These are phyloP conservation scores for Russula abietina DNA, from an alignment of 768 basidiomycete genomes.

Conservation along the genomic window DNA sequence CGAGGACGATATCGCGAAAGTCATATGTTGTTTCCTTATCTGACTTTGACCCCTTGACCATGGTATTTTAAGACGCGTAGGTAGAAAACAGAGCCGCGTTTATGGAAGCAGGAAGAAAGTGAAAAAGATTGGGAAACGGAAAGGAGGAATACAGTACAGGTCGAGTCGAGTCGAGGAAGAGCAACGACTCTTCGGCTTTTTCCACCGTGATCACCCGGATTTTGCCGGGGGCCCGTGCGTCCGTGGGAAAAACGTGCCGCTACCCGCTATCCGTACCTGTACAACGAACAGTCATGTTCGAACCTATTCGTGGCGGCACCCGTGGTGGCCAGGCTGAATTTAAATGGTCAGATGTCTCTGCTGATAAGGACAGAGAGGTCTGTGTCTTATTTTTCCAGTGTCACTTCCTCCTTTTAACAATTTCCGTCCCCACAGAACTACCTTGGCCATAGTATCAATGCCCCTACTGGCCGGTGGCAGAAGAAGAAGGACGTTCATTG, in stretches of 20 bases:
- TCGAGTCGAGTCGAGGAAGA: background rate
- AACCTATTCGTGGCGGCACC: conserved; percentile 83
- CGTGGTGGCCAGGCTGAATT: conserved; percentile 88
- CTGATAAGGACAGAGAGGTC: conserved; percentile 91
- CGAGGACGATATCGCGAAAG: conserved; percentile 70
- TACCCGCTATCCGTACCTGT: too few relatives aligned
- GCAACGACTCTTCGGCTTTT: conserved; percentile 3
- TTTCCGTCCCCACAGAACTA: conserved; percentile 57
- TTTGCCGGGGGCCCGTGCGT: conserved; percentile 19
- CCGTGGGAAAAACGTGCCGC: background rate
- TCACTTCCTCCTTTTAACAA: background rate
- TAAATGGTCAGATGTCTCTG: conserved; percentile 86
- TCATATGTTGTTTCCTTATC: conserved; percentile 46
- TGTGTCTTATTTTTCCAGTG: conserved; percentile 14
- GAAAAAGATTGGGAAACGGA: background rate
- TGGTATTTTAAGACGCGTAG: conserved; percentile 25
- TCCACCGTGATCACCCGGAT: conserved; percentile 19
- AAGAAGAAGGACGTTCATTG: conserved; percentile 97
- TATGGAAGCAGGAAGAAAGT: background rate
- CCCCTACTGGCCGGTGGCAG: conserved; percentile 94
- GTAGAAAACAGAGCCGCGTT: background rate
- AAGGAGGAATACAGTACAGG: background rate
- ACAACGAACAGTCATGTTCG: conserved; percentile 49
- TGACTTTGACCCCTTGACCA: conserved; percentile 37
- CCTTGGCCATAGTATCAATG: conserved; percentile 90